A percentile compares a stretch with the other conserved stretches of the same genome.
phyloP scores from a whole-genome alignment of 768 basidiomycete species.

The Coprinellus aureogranulatus region DNA sequence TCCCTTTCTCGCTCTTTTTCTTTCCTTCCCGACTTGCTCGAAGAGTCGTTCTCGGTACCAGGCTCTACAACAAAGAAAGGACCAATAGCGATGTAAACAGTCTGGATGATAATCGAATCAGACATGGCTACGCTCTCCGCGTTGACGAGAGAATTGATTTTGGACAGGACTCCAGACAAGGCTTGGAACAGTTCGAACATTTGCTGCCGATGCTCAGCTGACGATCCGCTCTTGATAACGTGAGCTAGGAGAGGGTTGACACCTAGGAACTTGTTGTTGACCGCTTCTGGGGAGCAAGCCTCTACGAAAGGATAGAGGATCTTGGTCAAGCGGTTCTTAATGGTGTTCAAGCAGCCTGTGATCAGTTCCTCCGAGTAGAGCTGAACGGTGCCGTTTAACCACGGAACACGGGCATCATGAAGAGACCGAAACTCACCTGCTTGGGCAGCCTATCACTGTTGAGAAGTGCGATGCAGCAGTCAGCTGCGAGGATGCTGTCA shows the following conservation, averaged over 20 bases:
- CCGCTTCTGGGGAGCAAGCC: conserved; percentile 45
- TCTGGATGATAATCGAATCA: conserved; percentile 87
- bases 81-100: conserved; percentile 89
- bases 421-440: conserved; percentile 56
- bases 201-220: conserved; percentile 13
- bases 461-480: conserved; percentile 77
- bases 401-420: neutral
- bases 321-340: conserved; percentile 78
- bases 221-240: conserved; percentile 45
- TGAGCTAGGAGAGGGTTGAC: conserved; percentile 51
- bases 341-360: conserved; percentile 65
- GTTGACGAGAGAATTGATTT: conserved; percentile 70
- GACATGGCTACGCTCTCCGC: conserved; percentile 77
- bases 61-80: conserved; percentile 89
- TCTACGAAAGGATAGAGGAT: conserved; percentile 88
- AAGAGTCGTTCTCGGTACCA: conserved; percentile 47
- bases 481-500: conserved; percentile 79
- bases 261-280: conserved; percentile 24
- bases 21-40: conserved; percentile 23
- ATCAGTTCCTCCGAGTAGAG: conserved; percentile 95
- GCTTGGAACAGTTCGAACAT: conserved; percentile 67
- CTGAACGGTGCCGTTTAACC: conserved; percentile 37
- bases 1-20: conserved; percentile 47
- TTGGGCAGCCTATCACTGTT: conserved; percentile 79
- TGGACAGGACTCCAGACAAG: conserved; percentile 66